phyloP scores from a whole-genome alignment of 2,329 filamentous ascomycete species.

The Cercospora sesami region DNA sequence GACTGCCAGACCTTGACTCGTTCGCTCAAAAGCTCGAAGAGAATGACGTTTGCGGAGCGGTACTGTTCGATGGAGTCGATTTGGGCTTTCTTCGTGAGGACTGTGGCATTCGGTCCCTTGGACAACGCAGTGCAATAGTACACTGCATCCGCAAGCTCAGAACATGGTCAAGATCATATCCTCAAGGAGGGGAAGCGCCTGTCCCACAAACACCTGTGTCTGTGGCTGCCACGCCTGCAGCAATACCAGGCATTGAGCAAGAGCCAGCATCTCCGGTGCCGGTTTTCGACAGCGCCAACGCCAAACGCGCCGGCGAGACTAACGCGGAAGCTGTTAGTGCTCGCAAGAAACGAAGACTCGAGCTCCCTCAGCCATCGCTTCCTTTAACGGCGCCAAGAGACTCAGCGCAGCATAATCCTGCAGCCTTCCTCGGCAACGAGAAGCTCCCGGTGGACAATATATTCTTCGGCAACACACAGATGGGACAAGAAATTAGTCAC shows the following conservation, averaged over 20 bases:
- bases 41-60: slow-evolving; percentile 65
- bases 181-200: not conserved
- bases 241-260: slow-evolving; percentile 5
- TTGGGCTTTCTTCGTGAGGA: slow-evolving; percentile 53
- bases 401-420: not conserved
- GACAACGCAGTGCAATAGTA: slow-evolving; percentile 59
- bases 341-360: slow-evolving; percentile 40
- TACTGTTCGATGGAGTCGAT: slow-evolving; percentile 58
- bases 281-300: slow-evolving; percentile 21
- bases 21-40: slow-evolving; percentile 60
- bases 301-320: slow-evolving; percentile 30
- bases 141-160: slow-evolving; percentile 59
- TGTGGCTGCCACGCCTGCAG: slow-evolving; percentile 16
- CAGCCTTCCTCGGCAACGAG: slow-evolving; percentile 25
- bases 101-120: slow-evolving; percentile 59
- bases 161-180: slow-evolving; percentile 21
- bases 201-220: slow-evolving; percentile 21
- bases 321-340: slow-evolving; percentile 35
- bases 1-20: slow-evolving; percentile 53
- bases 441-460: slow-evolving; percentile 36
- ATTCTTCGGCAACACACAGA: slow-evolving; percentile 38
- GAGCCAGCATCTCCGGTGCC: slow-evolving; percentile 10
- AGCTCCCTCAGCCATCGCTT: slow-evolving; percentile 18
- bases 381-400: not conserved
- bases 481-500: slow-evolving; percentile 31